Evolutionary conservation across 225 moss, liverwort and hornwort genomes (phyloP).

Genomic region (Marchantia polymorpha): DNA sequence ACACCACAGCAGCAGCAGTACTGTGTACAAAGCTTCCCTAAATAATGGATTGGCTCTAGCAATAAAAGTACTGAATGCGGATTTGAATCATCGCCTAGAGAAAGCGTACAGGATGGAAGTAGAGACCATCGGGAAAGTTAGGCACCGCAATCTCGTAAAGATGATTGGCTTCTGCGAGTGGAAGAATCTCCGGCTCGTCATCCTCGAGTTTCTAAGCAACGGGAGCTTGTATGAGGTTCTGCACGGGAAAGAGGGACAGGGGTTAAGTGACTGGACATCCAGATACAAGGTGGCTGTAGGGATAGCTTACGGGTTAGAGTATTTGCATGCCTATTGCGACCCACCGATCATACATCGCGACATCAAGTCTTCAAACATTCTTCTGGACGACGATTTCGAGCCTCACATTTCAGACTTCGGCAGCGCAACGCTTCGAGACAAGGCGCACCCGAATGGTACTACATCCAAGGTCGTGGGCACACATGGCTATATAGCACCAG

Average conservation of each 20-base stretch:
- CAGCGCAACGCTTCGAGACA: conserved; percentile 28
- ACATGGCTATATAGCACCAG: conserved; percentile 48
- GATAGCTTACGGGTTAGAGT: conserved; percentile 38
- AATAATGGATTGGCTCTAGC: conserved; percentile 19
- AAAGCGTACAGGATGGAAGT: conserved; percentile 23
- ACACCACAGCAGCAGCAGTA: conserved; percentile 26
- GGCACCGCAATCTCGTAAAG: conserved; percentile 37
- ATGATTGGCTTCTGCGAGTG: conserved; percentile 28
- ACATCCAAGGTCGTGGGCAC: conserved; percentile 37
- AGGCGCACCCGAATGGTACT: not conserved
- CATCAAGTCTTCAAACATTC: conserved; percentile 39
- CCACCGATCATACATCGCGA: conserved; percentile 44
- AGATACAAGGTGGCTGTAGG: conserved; percentile 36
- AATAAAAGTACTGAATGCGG: conserved; percentile 21
- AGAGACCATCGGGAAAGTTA: conserved; percentile 23
- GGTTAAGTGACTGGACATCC: conserved; percentile 25
- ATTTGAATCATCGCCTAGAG: conserved; percentile 5
- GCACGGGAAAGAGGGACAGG: conserved; percentile 1
- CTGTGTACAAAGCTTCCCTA: conserved; percentile 31
- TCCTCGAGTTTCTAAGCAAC: conserved; percentile 31
- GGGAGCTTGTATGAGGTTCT: conserved; percentile 31
- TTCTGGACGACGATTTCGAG: conserved; percentile 25
- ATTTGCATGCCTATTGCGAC: conserved; percentile 34
- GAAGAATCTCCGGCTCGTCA: conserved; percentile 14
- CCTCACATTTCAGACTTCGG: conserved; percentile 43